phyloP scores from a whole-genome alignment of 176 grass and related monocot species.

The Tuctoria greenei region DNA sequence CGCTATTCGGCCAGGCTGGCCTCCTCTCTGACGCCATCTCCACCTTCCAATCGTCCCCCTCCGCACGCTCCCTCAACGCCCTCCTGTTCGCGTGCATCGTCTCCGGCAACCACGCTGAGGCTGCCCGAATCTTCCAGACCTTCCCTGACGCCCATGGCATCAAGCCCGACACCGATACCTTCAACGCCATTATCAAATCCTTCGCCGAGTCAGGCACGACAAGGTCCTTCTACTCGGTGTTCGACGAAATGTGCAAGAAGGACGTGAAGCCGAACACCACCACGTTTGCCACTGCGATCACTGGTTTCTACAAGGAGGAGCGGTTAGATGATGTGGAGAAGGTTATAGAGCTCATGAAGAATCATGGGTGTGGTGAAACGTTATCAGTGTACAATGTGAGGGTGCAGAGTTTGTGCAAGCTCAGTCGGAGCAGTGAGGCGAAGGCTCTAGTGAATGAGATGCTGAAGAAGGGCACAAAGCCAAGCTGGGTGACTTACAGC shows the following conservation, averaged over 20 bases:
- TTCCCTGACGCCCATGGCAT: slow-evolving; percentile 59
- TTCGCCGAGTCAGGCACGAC: slow-evolving; percentile 72
- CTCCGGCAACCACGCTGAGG: slow-evolving; percentile 55
- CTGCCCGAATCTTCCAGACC: slow-evolving; percentile 65
- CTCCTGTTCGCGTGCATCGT: slow-evolving; percentile 79
- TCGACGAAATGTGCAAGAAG: slow-evolving; percentile 74
- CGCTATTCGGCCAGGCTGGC: slow-evolving; percentile 69
- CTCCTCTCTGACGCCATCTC: slow-evolving; percentile 73
- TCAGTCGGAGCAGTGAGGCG: slow-evolving; percentile 49
- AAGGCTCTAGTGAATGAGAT: slow-evolving; percentile 69
- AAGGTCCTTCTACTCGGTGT: slow-evolving; percentile 78
- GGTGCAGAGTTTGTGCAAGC: slow-evolving; percentile 82
- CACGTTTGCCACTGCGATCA: slow-evolving; percentile 61
- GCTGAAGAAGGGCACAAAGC: slow-evolving; percentile 54
- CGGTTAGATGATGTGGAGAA: slow-evolving; percentile 69
- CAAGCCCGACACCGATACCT: slow-evolving; percentile 58
- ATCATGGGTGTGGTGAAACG: slow-evolving; percentile 50
- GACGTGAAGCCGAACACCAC: slow-evolving; percentile 53
- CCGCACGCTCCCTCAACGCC: slow-evolving; percentile 66
- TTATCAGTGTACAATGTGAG: slow-evolving; percentile 64
- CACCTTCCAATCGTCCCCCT: slow-evolving; percentile 61
- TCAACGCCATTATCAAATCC: slow-evolving; percentile 72
- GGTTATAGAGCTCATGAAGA: slow-evolving; percentile 80
- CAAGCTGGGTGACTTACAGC: slow-evolving; percentile 74
- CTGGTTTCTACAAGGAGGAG: slow-evolving; percentile 84